Evolutionary conservation across 2,329 filamentous ascomycete genomes (phyloP), one percentile per base, ranked within the genome.

Genomic region (Talaromyces pinophilus): DNA sequence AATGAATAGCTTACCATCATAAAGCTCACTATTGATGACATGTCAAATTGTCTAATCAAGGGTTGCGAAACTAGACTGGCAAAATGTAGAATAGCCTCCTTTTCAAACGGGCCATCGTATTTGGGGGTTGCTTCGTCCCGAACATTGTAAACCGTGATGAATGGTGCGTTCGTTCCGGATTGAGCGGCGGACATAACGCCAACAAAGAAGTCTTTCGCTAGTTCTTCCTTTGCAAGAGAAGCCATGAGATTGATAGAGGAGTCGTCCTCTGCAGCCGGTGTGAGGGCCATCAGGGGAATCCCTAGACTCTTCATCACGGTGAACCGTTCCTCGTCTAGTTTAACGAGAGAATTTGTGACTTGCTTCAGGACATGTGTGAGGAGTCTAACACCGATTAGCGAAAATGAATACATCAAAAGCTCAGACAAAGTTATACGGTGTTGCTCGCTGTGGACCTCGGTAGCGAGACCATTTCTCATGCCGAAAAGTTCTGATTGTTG

Each of bases 241-340:
- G 25, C 28, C 13, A 66, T 44, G 17, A 57, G 11, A 48, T 48
- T 13, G 25, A 38, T 28, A 5, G 50, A 62, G 1, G 50, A 33
- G 25, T 40, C 38, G 17, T 62, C 64, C 6, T 48, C 28, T 30
- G 50, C 13, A 7, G 8, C 19, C 5, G n/a, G 25, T 35, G 59
- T 38, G 7, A 66, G n/a, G 11, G 13, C 59, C 48, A 66, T 62
- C 15, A 66, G 25, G 4, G 64, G 64, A n/a, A 54, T 30, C 8
- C 33, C 59, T 7, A 66, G 28, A 3, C 3, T 22, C 38, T 66
- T 66, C 64, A 66, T 62, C 6, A 66, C 38, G 10, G 13, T 15
- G 3, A 66, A 59, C 13, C 52, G 48, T n/a, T 66, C 25, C 22
- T 66, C 64, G 35, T 66, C 64, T 28, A 66, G 15, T 35, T 57